Conservation (phyloP, 768 basidiomycete species). For the Leucocoprinus sp. region DNA sequence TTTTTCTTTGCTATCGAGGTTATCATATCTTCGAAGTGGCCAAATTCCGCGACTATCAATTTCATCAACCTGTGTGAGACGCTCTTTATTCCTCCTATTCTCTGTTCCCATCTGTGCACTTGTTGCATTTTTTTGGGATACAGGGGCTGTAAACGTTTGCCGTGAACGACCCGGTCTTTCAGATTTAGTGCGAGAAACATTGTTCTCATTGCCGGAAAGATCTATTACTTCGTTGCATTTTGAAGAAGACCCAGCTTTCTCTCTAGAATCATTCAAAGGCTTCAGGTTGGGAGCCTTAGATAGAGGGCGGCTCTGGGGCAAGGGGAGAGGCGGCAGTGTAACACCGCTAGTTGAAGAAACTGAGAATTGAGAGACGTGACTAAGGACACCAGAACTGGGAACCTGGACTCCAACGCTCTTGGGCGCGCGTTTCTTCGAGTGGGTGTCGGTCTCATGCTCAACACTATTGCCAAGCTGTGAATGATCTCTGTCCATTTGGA, state of each 20-base stretch:
- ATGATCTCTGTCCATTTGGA: constrained; percentile 12
- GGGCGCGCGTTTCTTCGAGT: constrained; percentile 8
- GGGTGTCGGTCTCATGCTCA: constrained; percentile 20
- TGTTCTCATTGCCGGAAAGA: constrained; percentile 1
- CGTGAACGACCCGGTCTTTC: constrained; percentile 6
- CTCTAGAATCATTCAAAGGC: not conserved
- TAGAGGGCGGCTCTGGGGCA: not conserved
- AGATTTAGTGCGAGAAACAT: not conserved
- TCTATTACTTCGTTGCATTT: not conserved
- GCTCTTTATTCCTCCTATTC: constrained; percentile 7
- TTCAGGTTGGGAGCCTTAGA: not conserved
- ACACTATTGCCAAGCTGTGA: constrained; percentile 14
- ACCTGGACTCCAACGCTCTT: not conserved
- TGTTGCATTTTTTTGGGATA: constrained; percentile 2
- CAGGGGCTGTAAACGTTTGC: not conserved
- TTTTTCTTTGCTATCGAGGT: not conserved
- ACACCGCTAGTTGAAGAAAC: constrained; percentile 1
- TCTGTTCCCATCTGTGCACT: constrained; percentile 1
- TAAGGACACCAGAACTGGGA: not conserved
- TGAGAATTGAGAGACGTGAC: constrained; percentile 3
- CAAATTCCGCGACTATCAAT: not conserved
- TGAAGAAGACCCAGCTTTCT: not conserved
- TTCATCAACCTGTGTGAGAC: constrained; percentile 4
- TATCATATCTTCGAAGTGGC: not conserved
- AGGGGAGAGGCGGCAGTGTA: not conserved